Base-by-base conservation (phyloP, 225 moss, liverwort and hornwort genomes). In the Rhytidiadelphus loreus region DNA sequence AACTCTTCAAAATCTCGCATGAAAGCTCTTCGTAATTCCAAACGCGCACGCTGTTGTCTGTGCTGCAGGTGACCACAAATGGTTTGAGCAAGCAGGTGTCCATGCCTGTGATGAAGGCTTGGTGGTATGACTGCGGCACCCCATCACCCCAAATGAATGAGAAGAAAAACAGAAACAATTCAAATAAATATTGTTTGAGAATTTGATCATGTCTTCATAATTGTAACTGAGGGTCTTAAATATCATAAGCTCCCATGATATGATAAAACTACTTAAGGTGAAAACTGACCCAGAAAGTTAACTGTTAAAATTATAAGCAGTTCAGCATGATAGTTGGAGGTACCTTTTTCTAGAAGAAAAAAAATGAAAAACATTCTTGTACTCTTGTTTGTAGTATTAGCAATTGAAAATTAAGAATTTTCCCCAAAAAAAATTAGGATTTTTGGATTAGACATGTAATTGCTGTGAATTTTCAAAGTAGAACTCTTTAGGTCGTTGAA, bases 11-110 rank as follows among this genome's bases (percentile, higher is more conserved):
- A 79, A 97, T 90, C 82, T 96, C 93, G 88, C 95, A 95, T n/a
- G 90, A 92, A 43, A 93, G 89, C 8, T 97, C 95, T 88, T 95
- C 83, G 50, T 96, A 96, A 56, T 96, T 97, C 97, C 96, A 97
- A 24, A 97, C 83, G 16, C 95, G 96, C 86, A 97, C 92, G 76
- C 86, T 95, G 37, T 88, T 91, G 84, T 97, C 96, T 11, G 73
- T 93, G 89, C 95, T 94, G 71, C 96, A 94, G 20, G 96, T 95
- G 50, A 95, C 95, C 74, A 90, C 96, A 77, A 97, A 90, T 83
- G 97, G 95, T 89, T 97, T 97, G 77, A 96, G 91, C 66, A 93
- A 88, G 72, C 95, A 96, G 11, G 93, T 94, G 92, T 95, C 96
- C 92, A 97, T 91, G 76, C 96, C 95, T 65, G 95, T 96, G 41